Evolutionary conservation across 805 yeast genomes (phyloP), one percentile per base, ranked within the genome.

Genomic region (Candida caryicola): DNA sequence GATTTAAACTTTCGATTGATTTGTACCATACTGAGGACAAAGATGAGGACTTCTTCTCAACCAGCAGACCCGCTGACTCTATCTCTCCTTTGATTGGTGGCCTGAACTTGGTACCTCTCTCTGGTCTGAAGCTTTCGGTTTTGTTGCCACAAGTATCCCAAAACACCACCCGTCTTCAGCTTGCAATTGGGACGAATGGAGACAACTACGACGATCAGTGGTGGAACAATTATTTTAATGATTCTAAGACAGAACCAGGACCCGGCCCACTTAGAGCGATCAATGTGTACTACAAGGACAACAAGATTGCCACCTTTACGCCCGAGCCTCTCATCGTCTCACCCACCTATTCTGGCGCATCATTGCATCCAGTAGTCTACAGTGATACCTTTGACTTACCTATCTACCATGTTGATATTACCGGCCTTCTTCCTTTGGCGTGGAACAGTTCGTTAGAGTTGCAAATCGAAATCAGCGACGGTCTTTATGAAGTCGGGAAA

Each of bases 121-220:
- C 59, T 17, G 62, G 66, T 14, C 83, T 3, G 50, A 51, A 12
- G 57, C 83, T 21, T 21, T 7, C 7, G 10, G 25, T 21, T 10
- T 7, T 10, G 10, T 7, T 21, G 7, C 25, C 25, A 10, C 25
- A 21, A 21, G 10, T 21, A 7, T 49, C 74, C 2, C 52, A 59
- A 17, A 81, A 82, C 51, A 79, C 87, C 4, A 78, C 87, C 2
- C 69, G 79, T 41, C 77, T 79, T 31, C 64, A 62, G 40, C 55
- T 86, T 23, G 71, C 82, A 7, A 55, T 87, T 4, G 79, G 77
- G 46, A 77, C 83, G 9, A 76, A 85, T 15, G 95, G 93, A 2
- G 85, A 82, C 50, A 82, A 81, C 2, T 79, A 74, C 25, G 96
- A 87, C 59, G 95, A 88, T 56, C 84, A 84, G 51, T 87, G 95